These are phyloP conservation scores for Salix exigua DNA, from an alignment of 345 rosid genomes.

Conservation along the genomic window DNA sequence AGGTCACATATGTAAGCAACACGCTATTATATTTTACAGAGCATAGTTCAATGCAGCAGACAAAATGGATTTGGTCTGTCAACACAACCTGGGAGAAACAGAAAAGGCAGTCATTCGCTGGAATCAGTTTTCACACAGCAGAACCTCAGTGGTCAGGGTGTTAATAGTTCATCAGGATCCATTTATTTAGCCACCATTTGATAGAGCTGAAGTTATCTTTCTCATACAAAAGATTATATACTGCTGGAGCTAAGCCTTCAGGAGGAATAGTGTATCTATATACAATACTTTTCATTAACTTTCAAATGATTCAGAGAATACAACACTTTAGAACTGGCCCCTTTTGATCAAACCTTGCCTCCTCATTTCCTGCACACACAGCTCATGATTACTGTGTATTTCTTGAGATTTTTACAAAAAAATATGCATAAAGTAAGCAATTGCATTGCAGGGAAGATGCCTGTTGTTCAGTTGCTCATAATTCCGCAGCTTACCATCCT, in stretches of 20 bases:
- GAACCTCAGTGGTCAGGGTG: neutral
- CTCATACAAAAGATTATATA: conserved; percentile 19
- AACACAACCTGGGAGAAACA: neutral
- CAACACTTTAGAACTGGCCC: conserved; percentile 71
- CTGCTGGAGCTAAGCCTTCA: conserved; percentile 19
- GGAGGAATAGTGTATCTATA: conserved; percentile 26
- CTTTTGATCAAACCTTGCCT: conserved; percentile 76
- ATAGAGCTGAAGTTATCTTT: conserved; percentile 20
- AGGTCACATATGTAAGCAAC: neutral
- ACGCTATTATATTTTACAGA: neutral
- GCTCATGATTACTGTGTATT: neutral
- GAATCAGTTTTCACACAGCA: neutral
- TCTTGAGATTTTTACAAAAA: neutral
- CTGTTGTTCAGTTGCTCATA: neutral
- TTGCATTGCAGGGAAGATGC: neutral
- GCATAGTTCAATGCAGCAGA: neutral
- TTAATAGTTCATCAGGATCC: conserved; percentile 9
- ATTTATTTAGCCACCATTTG: conserved; percentile 38
- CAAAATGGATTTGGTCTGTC: neutral
- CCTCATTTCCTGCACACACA: conserved; percentile 73
- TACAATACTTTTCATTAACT: conserved; percentile 29
- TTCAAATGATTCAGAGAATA: conserved; percentile 45
- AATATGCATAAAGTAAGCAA: neutral
- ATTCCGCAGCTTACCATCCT: neutral
- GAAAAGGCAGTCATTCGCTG: neutral